Conservation (phyloP, 2,329 filamentous ascomycete species). For the Fusarium solani-melongenae region DNA sequence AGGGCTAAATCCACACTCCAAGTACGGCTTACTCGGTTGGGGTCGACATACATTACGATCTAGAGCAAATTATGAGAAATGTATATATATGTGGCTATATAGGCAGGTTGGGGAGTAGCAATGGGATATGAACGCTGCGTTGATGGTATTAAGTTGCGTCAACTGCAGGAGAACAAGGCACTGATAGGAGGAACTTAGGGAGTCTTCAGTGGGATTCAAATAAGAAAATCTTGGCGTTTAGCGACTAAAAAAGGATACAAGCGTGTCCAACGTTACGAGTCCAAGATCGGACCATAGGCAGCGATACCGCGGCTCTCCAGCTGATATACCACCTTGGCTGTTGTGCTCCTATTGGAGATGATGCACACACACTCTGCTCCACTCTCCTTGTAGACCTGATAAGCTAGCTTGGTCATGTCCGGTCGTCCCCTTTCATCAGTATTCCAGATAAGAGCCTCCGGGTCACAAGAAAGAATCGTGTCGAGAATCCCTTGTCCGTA, state of each 20-base stretch:
- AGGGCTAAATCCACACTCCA: neutral
- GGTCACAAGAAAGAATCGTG: constrained; percentile 25
- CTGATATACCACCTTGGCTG: constrained; percentile 70
- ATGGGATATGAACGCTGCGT: neutral
- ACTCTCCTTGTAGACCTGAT: constrained; percentile 63
- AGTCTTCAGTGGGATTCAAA: neutral
- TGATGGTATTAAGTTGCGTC: neutral
- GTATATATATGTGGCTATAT: neutral
- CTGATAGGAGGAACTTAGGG: neutral
- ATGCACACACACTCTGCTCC: constrained; percentile 73
- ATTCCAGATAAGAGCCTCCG: constrained; percentile 57
- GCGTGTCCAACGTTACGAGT: constrained; percentile 45
- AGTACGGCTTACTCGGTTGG: neutral
- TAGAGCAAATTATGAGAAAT: neutral
- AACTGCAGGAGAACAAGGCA: neutral
- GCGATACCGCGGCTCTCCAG: constrained; percentile 70
- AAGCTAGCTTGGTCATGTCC: constrained; percentile 54
- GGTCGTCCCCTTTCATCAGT: constrained; percentile 65
- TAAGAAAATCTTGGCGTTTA: too few relatives aligned
- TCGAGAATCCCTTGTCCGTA: constrained; percentile 26
- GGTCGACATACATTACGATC: neutral
- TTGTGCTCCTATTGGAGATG: constrained; percentile 72
- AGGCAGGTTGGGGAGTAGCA: neutral
- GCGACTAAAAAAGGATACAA: neutral
- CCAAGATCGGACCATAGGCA: constrained; percentile 76